Evolutionary conservation across 2,329 filamentous ascomycete genomes (phyloP).

Genomic region (Xylariaceae sp.): DNA sequence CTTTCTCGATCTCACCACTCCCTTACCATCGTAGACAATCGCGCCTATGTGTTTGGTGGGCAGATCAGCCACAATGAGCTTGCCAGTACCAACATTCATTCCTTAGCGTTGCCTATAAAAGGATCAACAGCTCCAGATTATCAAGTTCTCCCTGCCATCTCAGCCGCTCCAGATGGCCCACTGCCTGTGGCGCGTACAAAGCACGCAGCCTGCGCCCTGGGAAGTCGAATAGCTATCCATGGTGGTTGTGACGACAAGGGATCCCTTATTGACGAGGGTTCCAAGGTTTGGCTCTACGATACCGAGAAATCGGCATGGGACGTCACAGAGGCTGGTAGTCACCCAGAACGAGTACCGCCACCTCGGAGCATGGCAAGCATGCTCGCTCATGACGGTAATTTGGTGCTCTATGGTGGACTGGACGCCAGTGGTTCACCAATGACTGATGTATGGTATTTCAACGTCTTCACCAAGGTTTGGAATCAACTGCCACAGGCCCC

Average conservation of each 20-base stretch:
- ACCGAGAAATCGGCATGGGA: conserved; percentile 31
- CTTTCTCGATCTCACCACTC: conserved; percentile 48
- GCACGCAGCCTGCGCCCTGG: conserved; percentile 33
- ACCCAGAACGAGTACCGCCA: conserved; percentile 26
- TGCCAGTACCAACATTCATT: conserved; percentile 47
- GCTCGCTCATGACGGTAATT: conserved; percentile 38
- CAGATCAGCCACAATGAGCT: conserved; percentile 33
- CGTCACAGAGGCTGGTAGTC: conserved; percentile 24
- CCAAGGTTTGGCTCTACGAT: conserved; percentile 35
- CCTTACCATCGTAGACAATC: conserved; percentile 46
- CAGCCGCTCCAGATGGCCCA: conserved; percentile 19
- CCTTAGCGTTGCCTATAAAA: conserved; percentile 44
- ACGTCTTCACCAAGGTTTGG: conserved; percentile 45
- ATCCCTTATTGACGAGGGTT: conserved; percentile 25
- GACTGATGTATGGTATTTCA: conserved; percentile 47
- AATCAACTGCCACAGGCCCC: conserved; percentile 42
- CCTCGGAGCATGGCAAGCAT: conserved; percentile 29
- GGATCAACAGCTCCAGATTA: conserved; percentile 30
- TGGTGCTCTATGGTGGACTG: conserved; percentile 47
- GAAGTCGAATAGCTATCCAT: conserved; percentile 30
- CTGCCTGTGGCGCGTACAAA: conserved; percentile 29
- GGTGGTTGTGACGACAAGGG: conserved; percentile 30
- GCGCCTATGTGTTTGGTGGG: conserved; percentile 54
- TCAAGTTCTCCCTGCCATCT: conserved; percentile 28
- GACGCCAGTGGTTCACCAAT: conserved; percentile 22